A percentile compares a stretch with the other conserved stretches of the same genome.
These are phyloP conservation scores for Hymenoscyphus repandus DNA, from an alignment of 2,329 filamentous ascomycete genomes.

Conservation along the genomic window DNA sequence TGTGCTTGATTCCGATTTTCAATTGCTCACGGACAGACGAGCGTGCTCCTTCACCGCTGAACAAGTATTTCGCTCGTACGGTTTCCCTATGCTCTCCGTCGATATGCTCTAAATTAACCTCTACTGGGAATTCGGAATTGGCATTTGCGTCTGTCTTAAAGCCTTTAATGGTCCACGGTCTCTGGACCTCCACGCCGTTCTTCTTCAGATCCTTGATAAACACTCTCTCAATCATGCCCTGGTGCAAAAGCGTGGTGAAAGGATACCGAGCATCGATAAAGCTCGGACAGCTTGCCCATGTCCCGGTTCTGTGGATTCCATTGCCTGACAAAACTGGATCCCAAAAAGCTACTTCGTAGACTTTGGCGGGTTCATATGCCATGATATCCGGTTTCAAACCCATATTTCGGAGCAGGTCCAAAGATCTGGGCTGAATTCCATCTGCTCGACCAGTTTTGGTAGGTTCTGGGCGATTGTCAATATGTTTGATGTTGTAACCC, in stretches of 20 bases:
- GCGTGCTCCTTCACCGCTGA: constrained; percentile 65
- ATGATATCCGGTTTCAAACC: constrained; percentile 83
- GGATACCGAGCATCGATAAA: constrained; percentile 72
- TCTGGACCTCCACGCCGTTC: constrained; percentile 54
- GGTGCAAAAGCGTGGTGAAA: constrained; percentile 66
- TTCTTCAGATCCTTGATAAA: constrained; percentile 62
- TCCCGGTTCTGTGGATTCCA: constrained; percentile 61
- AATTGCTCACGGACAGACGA: constrained; percentile 61
- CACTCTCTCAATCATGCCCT: constrained; percentile 65
- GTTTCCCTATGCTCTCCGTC: constrained; percentile 70
- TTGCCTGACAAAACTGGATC: constrained; percentile 51
- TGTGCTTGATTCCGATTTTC: constrained; percentile 65
- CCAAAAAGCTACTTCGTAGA: constrained; percentile 75
- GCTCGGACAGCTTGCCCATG: constrained; percentile 82
- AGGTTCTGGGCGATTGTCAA: constrained; percentile 83
- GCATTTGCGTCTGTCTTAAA: constrained; percentile 54
- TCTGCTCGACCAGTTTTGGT: constrained; percentile 84
- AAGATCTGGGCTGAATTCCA: constrained; percentile 83
- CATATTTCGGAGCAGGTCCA: constrained; percentile 85
- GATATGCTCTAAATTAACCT: constrained; percentile 71
- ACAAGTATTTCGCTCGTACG: constrained; percentile 63
- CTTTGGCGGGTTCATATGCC: constrained; percentile 79
- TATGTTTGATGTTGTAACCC: constrained; percentile 94
- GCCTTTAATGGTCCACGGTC: constrained; percentile 59
- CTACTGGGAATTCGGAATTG: constrained; percentile 67